Base-by-base conservation (phyloP, 805 yeast genomes). In the Cyberlindnera amylophila region DNA sequence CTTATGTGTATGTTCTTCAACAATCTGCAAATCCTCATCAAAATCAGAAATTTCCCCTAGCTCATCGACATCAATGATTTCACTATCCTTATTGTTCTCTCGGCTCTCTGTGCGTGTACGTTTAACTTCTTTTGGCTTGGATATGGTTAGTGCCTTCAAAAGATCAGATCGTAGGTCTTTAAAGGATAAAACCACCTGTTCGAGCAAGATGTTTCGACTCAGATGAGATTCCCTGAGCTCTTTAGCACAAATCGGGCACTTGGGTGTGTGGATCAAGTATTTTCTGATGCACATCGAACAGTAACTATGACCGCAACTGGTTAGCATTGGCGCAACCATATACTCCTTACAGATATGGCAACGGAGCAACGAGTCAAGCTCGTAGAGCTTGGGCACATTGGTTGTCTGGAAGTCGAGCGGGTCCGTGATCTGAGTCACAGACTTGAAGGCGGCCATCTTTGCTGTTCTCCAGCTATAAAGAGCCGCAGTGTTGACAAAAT, bases 261-360 rank as follows among this genome's bases (percentile, higher is more conserved):
- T 66, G 15, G 75, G 72, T 24, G 74, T 76, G 30, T 62, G 63
- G n/a, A 78, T 66, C 31, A 90, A 63, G 49, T 82, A 78, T 47
- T 83, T 76, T 44, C 96, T 70, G 23, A 90, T 85, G 60, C 98
- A 90, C 12, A 81, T 71, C 0, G 96, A 86, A 62, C 98, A 90
- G 60, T 88, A 90, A 1, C 90, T 81, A 61, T 90, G 97, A 29
- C 86, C 82, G 66, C 98, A 90, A 2, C 82, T 74, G 1, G 96
- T 86, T 33, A 84, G 64, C 29, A 87, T 86, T 1, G 98, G 96
- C 0, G 90, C 85, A 26, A 66, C 72, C 41, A 86, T 69, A 49
- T 83, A 77, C 46, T 88, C 96, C 54, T 89, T 86, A 62, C 98
- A 90, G 9, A 90, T 84, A 53, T 84, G 89, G 58, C 98, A 90